Evolutionary conservation across 176 grass and related monocot species (phyloP).

Genomic region (Otatea glauca): DNA sequence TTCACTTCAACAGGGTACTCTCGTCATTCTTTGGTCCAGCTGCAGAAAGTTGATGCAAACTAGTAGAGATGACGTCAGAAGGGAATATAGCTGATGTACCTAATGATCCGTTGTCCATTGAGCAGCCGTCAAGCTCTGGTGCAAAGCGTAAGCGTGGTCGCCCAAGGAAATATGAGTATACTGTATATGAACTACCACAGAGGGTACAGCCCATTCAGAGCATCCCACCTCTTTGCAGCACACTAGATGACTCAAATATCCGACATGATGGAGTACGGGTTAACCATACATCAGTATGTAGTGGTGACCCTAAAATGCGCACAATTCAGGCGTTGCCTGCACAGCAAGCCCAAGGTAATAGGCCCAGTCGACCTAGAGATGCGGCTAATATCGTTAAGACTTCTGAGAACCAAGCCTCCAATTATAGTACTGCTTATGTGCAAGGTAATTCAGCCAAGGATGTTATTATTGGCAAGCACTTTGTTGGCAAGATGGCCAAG

Average conservation of each 20-base stretch:
- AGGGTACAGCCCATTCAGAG: constrained; percentile 55
- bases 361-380: constrained; percentile 19
- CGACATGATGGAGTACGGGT: constrained; percentile 29
- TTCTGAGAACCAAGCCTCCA: constrained; percentile 23
- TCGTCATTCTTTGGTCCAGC: constrained; percentile 14
- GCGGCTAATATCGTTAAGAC: constrained; percentile 12
- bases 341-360: constrained; percentile 27
- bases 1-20: neutral
- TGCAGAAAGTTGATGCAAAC: constrained; percentile 14
- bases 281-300: constrained; percentile 29
- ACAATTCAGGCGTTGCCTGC: constrained; percentile 29
- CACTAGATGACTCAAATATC: constrained; percentile 33
- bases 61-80: constrained; percentile 47
- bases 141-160: constrained; percentile 60
- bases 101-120: constrained; percentile 32
- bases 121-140: constrained; percentile 36
- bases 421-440: neutral
- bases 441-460: constrained; percentile 41
- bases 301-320: constrained; percentile 9
- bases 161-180: constrained; percentile 48
- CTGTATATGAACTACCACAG: constrained; percentile 31
- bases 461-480: constrained; percentile 52
- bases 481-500: constrained; percentile 53
- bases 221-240: constrained; percentile 41
- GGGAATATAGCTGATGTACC: constrained; percentile 29